These are phyloP conservation scores for Colletotrichum tropicale DNA, from an alignment of 2,329 filamentous ascomycete genomes.

Conservation along the genomic window DNA sequence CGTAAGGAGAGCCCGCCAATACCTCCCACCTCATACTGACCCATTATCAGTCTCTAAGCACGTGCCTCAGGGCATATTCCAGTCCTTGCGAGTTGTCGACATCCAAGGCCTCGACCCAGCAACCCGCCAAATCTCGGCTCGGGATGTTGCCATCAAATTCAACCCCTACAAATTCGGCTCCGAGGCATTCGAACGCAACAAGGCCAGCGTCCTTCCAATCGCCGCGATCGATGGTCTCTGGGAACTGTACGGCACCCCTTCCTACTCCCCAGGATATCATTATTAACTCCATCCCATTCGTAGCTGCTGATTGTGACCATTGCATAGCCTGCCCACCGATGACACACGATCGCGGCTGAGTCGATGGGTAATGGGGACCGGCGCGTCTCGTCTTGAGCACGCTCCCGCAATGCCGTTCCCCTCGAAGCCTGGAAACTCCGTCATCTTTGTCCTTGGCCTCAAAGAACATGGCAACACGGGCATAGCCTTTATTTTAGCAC, in stretches of 20 bases:
- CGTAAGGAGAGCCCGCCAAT: not conserved
- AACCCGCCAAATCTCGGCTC: not conserved
- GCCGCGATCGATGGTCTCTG: conserved; percentile 1
- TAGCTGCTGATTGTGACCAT: not conserved
- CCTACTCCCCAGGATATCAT: not conserved
- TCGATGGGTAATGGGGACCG: not conserved
- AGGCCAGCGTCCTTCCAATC: not conserved
- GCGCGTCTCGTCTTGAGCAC: not conserved
- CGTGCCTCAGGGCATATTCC: conserved; percentile 5
- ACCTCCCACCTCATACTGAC: not conserved
- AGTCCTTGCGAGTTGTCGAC: conserved; percentile 14
- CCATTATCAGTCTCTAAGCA: not conserved
- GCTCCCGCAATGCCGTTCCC: too few species aligned
- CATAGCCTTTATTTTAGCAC: not conserved
- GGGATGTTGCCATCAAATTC: conserved; percentile 14
- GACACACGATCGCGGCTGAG: not conserved
- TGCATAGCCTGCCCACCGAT: not conserved
- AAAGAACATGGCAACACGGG: not conserved
- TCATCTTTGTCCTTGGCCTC: not conserved
- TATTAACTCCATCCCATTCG: not conserved
- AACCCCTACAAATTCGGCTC: not conserved
- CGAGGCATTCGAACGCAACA: not conserved
- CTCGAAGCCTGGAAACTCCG: not conserved
- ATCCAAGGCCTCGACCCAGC: conserved; percentile 13
- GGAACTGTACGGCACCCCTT: not conserved